Percentiles rank a stretch among this genome's conserved stretches.
Conservation (phyloP, 2,329 filamentous ascomycete genomes). For the Ophiostoma himal-ulmi region DNA sequence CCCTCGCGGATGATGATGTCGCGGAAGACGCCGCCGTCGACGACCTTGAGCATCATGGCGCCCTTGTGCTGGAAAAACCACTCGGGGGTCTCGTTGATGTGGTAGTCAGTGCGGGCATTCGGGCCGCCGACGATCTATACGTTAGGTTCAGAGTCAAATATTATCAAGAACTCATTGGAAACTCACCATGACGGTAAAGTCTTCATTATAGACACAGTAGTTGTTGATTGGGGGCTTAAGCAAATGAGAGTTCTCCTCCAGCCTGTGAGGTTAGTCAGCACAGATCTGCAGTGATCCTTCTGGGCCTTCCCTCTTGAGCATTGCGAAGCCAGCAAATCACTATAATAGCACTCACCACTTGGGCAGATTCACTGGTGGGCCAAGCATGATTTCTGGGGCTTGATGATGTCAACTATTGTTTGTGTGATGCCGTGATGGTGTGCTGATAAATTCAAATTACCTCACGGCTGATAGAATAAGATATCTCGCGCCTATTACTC, state of each 20-base stretch:
- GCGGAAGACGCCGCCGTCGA: constrained; percentile 65
- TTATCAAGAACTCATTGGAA: not conserved
- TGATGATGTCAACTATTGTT: not conserved
- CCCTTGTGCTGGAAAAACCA: constrained; percentile 98
- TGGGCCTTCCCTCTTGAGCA: not conserved
- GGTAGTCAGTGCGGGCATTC: constrained; percentile 94
- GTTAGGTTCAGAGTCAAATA: not conserved
- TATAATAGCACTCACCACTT: constrained; percentile 45
- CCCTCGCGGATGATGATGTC: constrained; percentile 89
- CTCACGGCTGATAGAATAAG: not conserved
- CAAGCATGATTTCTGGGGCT: constrained; percentile 39
- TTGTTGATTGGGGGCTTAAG: constrained; percentile 94
- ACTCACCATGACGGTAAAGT: constrained; percentile 71
- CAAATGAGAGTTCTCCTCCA: constrained; percentile 84
- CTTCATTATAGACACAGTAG: constrained; percentile 88
- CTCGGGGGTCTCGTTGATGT: constrained; percentile 93
- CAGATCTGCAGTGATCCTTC: not conserved
- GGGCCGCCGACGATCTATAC: constrained; percentile 69
- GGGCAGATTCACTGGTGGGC: constrained; percentile 49
- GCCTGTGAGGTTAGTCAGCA: constrained; percentile 49
- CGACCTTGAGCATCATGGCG: constrained; percentile 87
- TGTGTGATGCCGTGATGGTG: not conserved
- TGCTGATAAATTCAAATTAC: not conserved
- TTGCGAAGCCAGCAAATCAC: not conserved
- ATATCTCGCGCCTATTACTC: not conserved